These are phyloP conservation scores for Mycena kentingensis DNA, from an alignment of 768 basidiomycete species.

Conservation along the genomic window DNA sequence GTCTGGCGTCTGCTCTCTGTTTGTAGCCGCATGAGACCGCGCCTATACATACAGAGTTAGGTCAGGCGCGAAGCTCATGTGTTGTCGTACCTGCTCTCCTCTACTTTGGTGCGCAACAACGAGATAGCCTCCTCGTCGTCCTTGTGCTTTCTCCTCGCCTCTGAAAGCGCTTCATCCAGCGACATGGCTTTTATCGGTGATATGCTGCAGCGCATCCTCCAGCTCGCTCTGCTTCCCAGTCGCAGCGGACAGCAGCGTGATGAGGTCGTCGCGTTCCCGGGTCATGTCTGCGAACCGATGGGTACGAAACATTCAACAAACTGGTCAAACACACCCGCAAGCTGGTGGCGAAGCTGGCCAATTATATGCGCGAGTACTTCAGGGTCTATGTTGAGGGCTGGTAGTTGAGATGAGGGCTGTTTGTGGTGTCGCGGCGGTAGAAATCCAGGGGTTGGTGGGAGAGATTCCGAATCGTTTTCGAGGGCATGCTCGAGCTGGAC, in stretches of 20 bases:
- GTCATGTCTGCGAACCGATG: constrained; percentile 60
- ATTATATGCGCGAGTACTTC: constrained; percentile 77
- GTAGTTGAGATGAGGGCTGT: constrained; percentile 13
- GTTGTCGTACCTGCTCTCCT: constrained; percentile 85
- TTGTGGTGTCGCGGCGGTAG: constrained; percentile 20
- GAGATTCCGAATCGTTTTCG: constrained; percentile 63
- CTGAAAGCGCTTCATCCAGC: constrained; percentile 58
- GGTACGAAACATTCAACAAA: too few relatives aligned
- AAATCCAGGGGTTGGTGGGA: constrained; percentile 47
- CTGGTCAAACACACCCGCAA: too few relatives aligned
- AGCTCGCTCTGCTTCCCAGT: constrained; percentile 59
- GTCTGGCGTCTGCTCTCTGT: constrained; percentile 72
- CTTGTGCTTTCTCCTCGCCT: constrained; percentile 50
- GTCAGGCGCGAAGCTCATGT: not conserved
- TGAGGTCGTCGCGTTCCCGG: constrained; percentile 71
- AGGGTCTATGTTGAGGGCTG: constrained; percentile 58
- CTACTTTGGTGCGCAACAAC: constrained; percentile 79
- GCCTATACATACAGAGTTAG: constrained; percentile 42
- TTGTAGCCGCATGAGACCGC: constrained; percentile 85
- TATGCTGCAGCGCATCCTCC: constrained; percentile 61
- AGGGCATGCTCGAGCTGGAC: constrained; percentile 81
- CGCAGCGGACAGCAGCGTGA: constrained; percentile 49
- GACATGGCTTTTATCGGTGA: constrained; percentile 66
- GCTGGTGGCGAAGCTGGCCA: constrained; percentile 66
- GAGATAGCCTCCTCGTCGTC: constrained; percentile 80